A percentile compares a stretch with the other conserved stretches of the same genome.
These are phyloP conservation scores for Salvia rosmarinus DNA, from an alignment of 257 asterid species.

Conservation along the genomic window DNA sequence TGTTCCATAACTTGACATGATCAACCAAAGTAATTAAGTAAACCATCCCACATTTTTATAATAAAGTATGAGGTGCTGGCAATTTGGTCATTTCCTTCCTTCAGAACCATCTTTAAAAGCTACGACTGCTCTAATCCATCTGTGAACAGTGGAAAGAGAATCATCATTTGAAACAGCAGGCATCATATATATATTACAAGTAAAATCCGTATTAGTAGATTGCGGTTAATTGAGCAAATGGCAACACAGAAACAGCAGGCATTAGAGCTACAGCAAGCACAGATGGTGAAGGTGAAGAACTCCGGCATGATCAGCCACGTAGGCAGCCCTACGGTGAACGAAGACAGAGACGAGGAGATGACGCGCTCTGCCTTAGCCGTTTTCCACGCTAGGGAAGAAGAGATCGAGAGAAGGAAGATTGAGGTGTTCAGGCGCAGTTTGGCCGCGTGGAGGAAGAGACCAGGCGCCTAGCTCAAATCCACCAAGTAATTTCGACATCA, in stretches of 20 bases:
- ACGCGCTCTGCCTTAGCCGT: conserved; percentile 67
- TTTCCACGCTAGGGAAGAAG: conserved; percentile 80
- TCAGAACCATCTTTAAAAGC: conserved; percentile 41
- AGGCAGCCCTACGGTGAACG: conserved; percentile 54
- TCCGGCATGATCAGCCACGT: conserved; percentile 50
- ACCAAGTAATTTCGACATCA: conserved; percentile 52
- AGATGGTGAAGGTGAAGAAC: conserved; percentile 49
- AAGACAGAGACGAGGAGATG: conserved; percentile 84
- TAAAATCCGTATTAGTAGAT: not conserved
- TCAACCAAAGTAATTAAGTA: not conserved
- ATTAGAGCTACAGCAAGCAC: conserved; percentile 45
- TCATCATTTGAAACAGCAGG: conserved; percentile 37
- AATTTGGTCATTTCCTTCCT: conserved; percentile 36
- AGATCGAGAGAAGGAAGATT: conserved; percentile 73
- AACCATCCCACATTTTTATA: not conserved
- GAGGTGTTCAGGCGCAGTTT: conserved; percentile 69
- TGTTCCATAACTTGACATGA: no score
- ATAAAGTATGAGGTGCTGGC: conserved; percentile 12
- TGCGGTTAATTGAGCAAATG: conserved; percentile 39
- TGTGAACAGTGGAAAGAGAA: conserved; percentile 44
- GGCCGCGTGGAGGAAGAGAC: conserved; percentile 91
- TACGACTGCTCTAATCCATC: conserved; percentile 48
- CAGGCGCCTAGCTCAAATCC: conserved; percentile 73
- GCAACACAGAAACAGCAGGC: conserved; percentile 53
- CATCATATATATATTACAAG: conserved; percentile 4